Conservation (phyloP, 139 green algal genomes). For the Closterium sp. region DNA sequence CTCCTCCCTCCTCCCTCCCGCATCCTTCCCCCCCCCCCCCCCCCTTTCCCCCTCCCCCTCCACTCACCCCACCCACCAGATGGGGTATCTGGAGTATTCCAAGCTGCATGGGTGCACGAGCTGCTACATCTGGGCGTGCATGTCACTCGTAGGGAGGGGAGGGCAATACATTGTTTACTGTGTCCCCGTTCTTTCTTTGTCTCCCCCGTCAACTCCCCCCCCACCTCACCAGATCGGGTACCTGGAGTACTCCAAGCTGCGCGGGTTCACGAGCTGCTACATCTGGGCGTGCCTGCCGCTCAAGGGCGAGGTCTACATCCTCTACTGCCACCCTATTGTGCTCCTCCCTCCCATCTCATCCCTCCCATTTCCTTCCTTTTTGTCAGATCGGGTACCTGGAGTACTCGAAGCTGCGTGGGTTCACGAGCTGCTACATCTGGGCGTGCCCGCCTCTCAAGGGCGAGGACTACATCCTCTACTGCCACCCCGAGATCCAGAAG, state of each 20-base stretch:
- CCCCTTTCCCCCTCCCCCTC: too few species aligned
- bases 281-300: constrained; percentile 98
- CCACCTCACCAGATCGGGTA: constrained; percentile 67
- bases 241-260: constrained; percentile 75
- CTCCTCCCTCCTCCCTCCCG: too few species aligned
- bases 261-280: constrained; percentile 90
- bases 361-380: too few species aligned
- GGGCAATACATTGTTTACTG: constrained; percentile 99
- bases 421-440: constrained; percentile 97
- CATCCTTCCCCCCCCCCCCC: too few species aligned
- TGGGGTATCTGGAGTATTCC: constrained; percentile 84
- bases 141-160: constrained; percentile 84
- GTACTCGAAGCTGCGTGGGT: constrained; percentile 82
- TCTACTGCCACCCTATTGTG: constrained; percentile 93
- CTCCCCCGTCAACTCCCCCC: too few species aligned
- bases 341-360: too few species aligned
- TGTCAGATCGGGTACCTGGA: constrained; percentile 78
- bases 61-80: not conserved
- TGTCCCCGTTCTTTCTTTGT: constrained; percentile 64
- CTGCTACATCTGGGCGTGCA: constrained; percentile 99
- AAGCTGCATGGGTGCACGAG: constrained; percentile 79
- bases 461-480: constrained; percentile 99
- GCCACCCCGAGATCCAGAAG: constrained; percentile 93
- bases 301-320: constrained; percentile 96
- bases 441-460: constrained; percentile 92